Base-by-base conservation (phyloP, 2,329 filamentous ascomycete species). In the Diaporthe batatas region DNA sequence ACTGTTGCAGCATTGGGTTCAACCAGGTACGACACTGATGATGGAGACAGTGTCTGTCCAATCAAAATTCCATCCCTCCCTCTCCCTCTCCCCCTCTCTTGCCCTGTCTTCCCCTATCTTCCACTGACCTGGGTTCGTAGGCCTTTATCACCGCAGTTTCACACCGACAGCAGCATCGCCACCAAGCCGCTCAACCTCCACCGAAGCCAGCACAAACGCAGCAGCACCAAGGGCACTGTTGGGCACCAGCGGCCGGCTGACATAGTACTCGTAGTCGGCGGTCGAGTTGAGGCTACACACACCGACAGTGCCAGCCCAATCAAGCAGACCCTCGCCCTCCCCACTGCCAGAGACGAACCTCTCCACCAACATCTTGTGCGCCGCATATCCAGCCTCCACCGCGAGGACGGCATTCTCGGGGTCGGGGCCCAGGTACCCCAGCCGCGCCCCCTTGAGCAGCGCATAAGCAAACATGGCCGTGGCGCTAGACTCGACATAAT, bases 241-340 rank as follows among this genome's bases (percentile, higher is more conserved):
- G 44, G 79, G 80, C 12, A 77, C 67, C 47, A 84, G 75, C 8
- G 83, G 82, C 70, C 80, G 80, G 12, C 72, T 49, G 18, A 80
- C 75, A 53, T 84, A 84, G 74, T 84, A 84, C 77, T 84, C 80
- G 72, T 82, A 84, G 1, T 75, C 77, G 1, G 83, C 83, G 3
- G 78, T 84, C 58, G 83, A 84, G 76, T 84, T 84, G 42, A 84
- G 76, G 67, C 83, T 84, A 75, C 82, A 84, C 8, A 84, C 82
- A 0, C 79, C 68, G 5, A 84, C 83, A 0, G 83, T 84, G 54
- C 80, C 80, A 67, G 82, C 80, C 47, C 80, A 84, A 4, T 81
- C 78, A 51, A 76, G 44, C 0, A 70, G 64, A 2, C 70, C 29
- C 29, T 5, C 75, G 54, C 72, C 55, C 2, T 18, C 68, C 39